These are phyloP conservation scores for Cutaneotrichosporon mucoides DNA, from an alignment of 1,284 basidiomycete species.

Conservation along the genomic window DNA sequence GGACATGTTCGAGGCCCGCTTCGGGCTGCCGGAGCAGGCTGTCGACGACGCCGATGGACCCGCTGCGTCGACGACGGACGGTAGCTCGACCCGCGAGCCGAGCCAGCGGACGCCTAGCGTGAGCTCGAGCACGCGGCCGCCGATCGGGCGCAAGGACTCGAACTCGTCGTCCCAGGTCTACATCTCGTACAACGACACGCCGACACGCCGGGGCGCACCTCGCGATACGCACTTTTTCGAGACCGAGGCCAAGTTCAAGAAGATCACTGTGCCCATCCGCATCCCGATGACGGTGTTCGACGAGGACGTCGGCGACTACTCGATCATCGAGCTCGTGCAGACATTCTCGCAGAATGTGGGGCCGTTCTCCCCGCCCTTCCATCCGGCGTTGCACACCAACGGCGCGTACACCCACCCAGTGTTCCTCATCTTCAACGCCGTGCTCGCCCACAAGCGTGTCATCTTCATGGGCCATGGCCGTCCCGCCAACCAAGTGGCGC, in stretches of 20 bases:
- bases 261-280: constrained; percentile 74
- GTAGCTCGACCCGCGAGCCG: neutral
- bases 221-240: constrained; percentile 93
- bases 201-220: constrained; percentile 44
- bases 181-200: constrained; percentile 8
- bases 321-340: constrained; percentile 82
- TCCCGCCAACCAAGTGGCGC: constrained; percentile 80
- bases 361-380: constrained; percentile 66
- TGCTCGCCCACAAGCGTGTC: constrained; percentile 87
- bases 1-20: constrained; percentile 86
- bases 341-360: constrained; percentile 70
- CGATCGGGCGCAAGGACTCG: constrained; percentile 15
- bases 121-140: constrained; percentile 5
- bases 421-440: constrained; percentile 89
- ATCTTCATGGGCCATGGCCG: constrained; percentile 86
- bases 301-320: constrained; percentile 98
- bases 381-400: constrained; percentile 88
- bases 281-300: constrained; percentile 79
- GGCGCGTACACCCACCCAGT: constrained; percentile 87
- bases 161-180: constrained; percentile 6
- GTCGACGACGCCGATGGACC: neutral
- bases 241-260: constrained; percentile 72
- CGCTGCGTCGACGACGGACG: neutral
- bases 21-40: constrained; percentile 19
- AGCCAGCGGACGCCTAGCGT: constrained; percentile 8